Percentiles rank a stretch among this genome's conserved stretches.
phyloP scores from a whole-genome alignment of 257 asterid genomes.

The Fraxinus cuspidata region DNA sequence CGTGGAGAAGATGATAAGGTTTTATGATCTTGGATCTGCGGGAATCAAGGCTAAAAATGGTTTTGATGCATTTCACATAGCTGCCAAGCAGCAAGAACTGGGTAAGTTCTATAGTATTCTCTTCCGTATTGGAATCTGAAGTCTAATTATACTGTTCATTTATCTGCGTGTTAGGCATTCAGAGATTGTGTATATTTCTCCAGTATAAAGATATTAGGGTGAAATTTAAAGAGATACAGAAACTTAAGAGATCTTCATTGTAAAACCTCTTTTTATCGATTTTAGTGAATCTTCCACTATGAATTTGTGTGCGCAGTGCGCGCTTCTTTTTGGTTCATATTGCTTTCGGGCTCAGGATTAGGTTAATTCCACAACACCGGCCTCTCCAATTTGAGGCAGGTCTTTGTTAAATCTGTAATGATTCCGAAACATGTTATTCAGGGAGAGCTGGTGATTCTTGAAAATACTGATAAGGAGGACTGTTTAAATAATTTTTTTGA shows the following conservation, averaged over 20 bases:
- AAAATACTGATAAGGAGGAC: not conserved
- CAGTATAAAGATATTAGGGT: too few species aligned
- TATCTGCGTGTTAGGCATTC: too few species aligned
- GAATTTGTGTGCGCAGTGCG: too few species aligned
- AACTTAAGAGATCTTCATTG: too few species aligned
- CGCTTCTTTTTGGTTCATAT: too few species aligned
- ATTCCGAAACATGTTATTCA: too few species aligned
- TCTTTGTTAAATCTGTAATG: too few species aligned
- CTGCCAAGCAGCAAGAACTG: constrained; percentile 67
- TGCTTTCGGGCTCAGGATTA: not conserved
- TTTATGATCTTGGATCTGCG: constrained; percentile 55
- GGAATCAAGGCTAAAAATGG: constrained; percentile 71
- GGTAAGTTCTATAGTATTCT: constrained; percentile 39
- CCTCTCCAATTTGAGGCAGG: too few species aligned
- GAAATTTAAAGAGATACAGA: too few species aligned
- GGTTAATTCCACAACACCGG: not conserved
- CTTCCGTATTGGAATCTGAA: not conserved
- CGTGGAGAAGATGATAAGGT: constrained; percentile 56
- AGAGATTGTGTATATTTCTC: too few species aligned
- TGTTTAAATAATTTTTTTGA: not conserved
- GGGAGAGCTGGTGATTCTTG: not conserved
- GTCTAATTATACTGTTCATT: not conserved
- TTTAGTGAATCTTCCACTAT: too few species aligned
- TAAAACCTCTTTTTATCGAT: too few species aligned
- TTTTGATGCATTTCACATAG: constrained; percentile 76